These are phyloP conservation scores for Helianthus tuberosus DNA, from an alignment of 129 eudicot genomes.

Conservation along the genomic window DNA sequence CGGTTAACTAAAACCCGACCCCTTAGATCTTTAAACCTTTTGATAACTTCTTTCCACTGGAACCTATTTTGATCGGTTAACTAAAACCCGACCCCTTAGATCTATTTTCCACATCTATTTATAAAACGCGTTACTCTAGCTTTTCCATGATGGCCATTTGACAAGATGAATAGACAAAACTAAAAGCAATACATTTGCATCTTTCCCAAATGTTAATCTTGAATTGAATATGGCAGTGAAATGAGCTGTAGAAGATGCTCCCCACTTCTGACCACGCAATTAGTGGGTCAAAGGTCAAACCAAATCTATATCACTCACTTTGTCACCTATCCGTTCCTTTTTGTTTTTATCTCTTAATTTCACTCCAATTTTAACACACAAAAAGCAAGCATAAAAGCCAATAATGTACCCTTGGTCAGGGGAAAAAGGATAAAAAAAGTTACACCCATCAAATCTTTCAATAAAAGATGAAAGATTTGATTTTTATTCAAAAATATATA, in stretches of 20 bases:
- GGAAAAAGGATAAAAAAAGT: slow-evolving; percentile 22
- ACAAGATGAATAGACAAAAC: slow-evolving; percentile 19
- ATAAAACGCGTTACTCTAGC: neutral
- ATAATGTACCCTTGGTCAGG: slow-evolving; percentile 20
- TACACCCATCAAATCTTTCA: slow-evolving; percentile 36
- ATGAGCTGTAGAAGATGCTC: slow-evolving; percentile 55
- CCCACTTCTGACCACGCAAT: slow-evolving; percentile 47
- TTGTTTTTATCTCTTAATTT: slow-evolving; percentile 21
- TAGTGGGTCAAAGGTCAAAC: slow-evolving; percentile 49
- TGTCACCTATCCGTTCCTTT: slow-evolving; percentile 26
- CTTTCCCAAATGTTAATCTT: slow-evolving; percentile 34
- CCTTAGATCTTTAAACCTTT: too few species aligned
- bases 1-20: neutral
- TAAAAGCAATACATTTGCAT: slow-evolving; percentile 17
- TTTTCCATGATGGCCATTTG: slow-evolving; percentile 22
- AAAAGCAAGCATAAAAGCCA: slow-evolving; percentile 23
- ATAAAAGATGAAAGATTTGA: slow-evolving; percentile 38
- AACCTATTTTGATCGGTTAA: neutral
- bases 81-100: neutral
- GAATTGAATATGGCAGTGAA: slow-evolving; percentile 35
- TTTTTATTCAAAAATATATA: neutral
- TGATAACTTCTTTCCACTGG: too few species aligned
- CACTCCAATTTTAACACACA: slow-evolving; percentile 18
- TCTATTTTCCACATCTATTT: neutral
- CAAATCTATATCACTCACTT: slow-evolving; percentile 18